Evolutionary conservation across 2,329 filamentous ascomycete genomes (phyloP).

Genomic region (Clonostachys byssicola): DNA sequence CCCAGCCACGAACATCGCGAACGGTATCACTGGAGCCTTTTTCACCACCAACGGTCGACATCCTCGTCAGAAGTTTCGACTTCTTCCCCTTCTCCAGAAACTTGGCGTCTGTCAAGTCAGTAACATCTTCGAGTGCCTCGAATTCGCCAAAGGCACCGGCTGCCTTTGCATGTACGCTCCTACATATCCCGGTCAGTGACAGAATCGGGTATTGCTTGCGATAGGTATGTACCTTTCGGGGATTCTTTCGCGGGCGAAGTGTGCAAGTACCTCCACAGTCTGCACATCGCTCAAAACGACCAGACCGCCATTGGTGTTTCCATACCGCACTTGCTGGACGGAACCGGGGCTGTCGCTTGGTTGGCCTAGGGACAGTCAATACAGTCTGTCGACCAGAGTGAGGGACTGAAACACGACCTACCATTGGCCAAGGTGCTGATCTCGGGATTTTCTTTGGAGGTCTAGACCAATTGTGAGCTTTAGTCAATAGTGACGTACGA

Average conservation of each 20-base stretch:
- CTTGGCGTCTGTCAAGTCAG: conserved; percentile 63
- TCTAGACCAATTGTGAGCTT: not conserved
- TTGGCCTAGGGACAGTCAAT: conserved; percentile 7
- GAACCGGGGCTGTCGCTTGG: conserved; percentile 13
- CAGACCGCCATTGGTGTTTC: conserved; percentile 25
- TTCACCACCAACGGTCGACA: conserved; percentile 74
- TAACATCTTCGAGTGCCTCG: conserved; percentile 59
- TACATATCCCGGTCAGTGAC: not conserved
- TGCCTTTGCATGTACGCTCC: conserved; percentile 62
- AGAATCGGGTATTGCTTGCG: not conserved
- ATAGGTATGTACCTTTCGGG: conserved; percentile 34
- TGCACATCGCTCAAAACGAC: conserved; percentile 45
- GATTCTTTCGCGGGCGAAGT: conserved; percentile 55
- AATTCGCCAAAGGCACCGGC: conserved; percentile 69
- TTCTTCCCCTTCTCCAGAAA: conserved; percentile 40
- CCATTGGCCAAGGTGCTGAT: not conserved
- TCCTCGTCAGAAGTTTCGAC: conserved; percentile 67
- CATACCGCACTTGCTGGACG: conserved; percentile 13
- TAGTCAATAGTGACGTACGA: no score
- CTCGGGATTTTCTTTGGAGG: not conserved
- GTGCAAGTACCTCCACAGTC: conserved; percentile 49
- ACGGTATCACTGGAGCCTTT: conserved; percentile 77
- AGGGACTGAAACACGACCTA: not conserved
- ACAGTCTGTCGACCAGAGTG: not conserved
- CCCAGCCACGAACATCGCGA: conserved; percentile 78